phyloP scores from a whole-genome alignment of 257 asterid species.

The Leonotis leonurus region DNA sequence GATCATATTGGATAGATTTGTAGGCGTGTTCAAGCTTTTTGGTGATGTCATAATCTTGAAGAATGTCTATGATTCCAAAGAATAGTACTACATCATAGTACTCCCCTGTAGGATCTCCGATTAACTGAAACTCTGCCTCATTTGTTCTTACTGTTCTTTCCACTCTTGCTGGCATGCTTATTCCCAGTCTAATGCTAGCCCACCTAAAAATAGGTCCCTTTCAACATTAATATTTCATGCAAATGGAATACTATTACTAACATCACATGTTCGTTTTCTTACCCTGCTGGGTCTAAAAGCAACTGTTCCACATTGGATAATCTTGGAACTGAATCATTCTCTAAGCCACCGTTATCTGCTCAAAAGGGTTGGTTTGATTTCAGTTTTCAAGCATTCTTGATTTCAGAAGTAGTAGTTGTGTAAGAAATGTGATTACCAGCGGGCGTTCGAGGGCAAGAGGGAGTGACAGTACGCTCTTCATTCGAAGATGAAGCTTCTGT shows the following conservation, averaged over 20 bases:
- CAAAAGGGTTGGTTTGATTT: background rate
- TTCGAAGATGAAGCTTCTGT: constrained; percentile 31
- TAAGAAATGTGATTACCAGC: constrained; percentile 21
- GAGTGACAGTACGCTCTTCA: constrained; percentile 25
- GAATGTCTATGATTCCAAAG: constrained; percentile 90
- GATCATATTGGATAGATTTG: constrained; percentile 90
- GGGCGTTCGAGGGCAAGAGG: constrained; percentile 32
- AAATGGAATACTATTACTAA: background rate
- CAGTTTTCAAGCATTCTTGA: background rate
- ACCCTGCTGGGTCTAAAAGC: constrained; percentile 76
- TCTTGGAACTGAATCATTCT: constrained; percentile 50
- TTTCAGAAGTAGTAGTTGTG: background rate
- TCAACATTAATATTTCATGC: background rate
- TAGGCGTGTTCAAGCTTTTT: constrained; percentile 94
- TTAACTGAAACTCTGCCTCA: constrained; percentile 54
- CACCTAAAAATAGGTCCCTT: constrained; percentile 32
- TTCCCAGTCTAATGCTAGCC: constrained; percentile 77
- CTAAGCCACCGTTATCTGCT: constrained; percentile 54
- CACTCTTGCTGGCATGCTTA: constrained; percentile 90
- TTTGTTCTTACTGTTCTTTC: constrained; percentile 64
- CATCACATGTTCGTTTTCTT: constrained; percentile 13
- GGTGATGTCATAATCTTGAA: constrained; percentile 90
- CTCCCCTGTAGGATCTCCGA: constrained; percentile 89
- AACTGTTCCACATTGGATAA: constrained; percentile 70
- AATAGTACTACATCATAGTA: constrained; percentile 78